Conservation (phyloP, 108 stramenopile species). For the Fistulifera solaris region DNA sequence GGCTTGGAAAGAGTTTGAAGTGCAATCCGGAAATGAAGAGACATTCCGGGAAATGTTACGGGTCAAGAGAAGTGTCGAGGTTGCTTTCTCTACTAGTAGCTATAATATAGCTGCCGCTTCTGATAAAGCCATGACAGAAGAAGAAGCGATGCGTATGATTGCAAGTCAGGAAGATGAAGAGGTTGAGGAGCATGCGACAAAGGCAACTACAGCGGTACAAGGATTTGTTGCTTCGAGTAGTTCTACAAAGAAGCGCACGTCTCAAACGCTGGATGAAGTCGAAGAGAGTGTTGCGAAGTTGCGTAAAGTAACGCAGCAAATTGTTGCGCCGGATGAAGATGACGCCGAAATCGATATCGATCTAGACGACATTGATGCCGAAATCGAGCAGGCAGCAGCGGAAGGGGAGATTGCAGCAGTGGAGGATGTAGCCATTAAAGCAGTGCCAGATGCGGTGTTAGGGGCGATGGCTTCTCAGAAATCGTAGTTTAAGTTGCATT, state of each 20-base stretch:
- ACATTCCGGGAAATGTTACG: constrained; percentile 97
- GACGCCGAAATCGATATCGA: constrained; percentile 86
- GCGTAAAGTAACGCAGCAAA: constrained; percentile 39
- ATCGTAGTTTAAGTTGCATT: too few species aligned
- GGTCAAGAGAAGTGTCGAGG: constrained; percentile 88
- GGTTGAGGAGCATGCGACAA: constrained; percentile 23
- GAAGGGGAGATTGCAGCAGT: constrained; percentile 9
- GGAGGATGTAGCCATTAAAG: constrained; percentile 39
- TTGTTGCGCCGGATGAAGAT: constrained; percentile 4
- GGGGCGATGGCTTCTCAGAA: constrained; percentile 42
- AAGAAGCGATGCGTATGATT: constrained; percentile 78
- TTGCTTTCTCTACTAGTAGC: constrained; percentile 85
- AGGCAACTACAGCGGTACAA: constrained; percentile 15
- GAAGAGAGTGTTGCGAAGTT: constrained; percentile 82
- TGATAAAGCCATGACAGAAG: constrained; percentile 55
- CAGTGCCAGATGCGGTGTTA: constrained; percentile 67
- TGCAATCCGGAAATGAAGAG: constrained; percentile 94
- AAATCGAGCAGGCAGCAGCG: constrained; percentile 29
- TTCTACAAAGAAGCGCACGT: constrained; percentile 34
- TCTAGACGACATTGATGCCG: constrained; percentile 33
- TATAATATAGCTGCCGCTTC: constrained; percentile 87
- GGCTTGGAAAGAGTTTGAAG: constrained; percentile 97
- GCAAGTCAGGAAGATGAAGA: constrained; percentile 66
- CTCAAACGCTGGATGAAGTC: constrained; percentile 70
- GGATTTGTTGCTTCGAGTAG: constrained; percentile 41